Percentiles rank a stretch among this genome's conserved stretches.
Evolutionary conservation across 1,139 yeast genomes (phyloP).

Genomic region (Scheffersomyces lignicola): DNA sequence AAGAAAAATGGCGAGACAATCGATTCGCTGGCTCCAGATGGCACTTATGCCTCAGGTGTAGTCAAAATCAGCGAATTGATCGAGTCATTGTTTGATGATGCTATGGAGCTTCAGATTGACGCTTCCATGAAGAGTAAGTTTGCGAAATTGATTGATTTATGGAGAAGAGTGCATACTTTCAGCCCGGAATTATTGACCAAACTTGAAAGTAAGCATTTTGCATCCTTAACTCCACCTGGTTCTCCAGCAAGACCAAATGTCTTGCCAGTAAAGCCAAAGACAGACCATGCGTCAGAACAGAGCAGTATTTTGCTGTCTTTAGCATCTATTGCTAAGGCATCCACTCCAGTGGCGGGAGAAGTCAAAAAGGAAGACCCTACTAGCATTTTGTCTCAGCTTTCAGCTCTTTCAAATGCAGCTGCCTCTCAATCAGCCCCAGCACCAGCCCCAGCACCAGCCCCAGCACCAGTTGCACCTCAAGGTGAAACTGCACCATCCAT

Average conservation of each 20-base stretch:
- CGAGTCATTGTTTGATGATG: conserved; percentile 58
- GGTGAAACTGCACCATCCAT: conserved; percentile 32
- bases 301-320: conserved; percentile 65
- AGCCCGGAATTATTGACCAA: conserved; percentile 52
- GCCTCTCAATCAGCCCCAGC: conserved; percentile 11
- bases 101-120: conserved; percentile 52
- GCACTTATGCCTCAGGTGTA: conserved; percentile 76
- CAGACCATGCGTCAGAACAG: conserved; percentile 39
- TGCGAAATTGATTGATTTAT: conserved; percentile 81
- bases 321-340: conserved; percentile 51
- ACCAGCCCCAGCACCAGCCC: too few species aligned
- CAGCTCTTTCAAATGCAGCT: conserved; percentile 32
- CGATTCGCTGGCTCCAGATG: conserved; percentile 56
- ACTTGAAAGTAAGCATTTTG: conserved; percentile 61
- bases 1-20: conserved; percentile 49
- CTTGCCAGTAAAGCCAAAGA: conserved; percentile 25
- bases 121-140: conserved; percentile 67
- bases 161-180: conserved; percentile 88
- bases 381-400: conserved; percentile 45
- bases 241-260: conserved; percentile 45
- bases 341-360: conserved; percentile 22
- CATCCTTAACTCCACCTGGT: conserved; percentile 56
- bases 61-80: conserved; percentile 58
- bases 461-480: conserved; percentile 13
- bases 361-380: conserved; percentile 27